phyloP scores from a whole-genome alignment of 306 rosid genomes.

The Erythrophleum fordii region DNA sequence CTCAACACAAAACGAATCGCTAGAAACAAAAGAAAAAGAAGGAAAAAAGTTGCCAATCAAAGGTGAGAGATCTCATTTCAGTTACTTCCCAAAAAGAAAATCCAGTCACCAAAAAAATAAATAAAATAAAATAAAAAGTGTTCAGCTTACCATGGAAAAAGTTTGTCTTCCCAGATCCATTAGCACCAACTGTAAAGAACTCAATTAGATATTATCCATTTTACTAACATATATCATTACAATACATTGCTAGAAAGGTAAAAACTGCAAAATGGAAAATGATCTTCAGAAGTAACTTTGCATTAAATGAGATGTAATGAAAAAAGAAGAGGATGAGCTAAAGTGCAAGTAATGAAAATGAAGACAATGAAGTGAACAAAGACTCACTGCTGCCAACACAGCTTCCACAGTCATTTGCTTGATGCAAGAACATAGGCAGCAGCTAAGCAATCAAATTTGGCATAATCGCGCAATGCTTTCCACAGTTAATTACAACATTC shows the following conservation, averaged over 20 bases:
- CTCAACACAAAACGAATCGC: constrained; percentile 96
- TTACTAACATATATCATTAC: constrained; percentile 7
- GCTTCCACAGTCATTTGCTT: not conserved
- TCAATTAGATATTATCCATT: constrained; percentile 15
- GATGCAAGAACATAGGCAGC: not conserved
- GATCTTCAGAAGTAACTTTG: constrained; percentile 24
- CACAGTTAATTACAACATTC: not conserved
- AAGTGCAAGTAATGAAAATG: constrained; percentile 15
- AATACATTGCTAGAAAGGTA: not conserved
- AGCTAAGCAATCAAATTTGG: constrained; percentile 2
- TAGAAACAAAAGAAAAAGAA: constrained; percentile 40
- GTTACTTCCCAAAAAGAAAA: constrained; percentile 30
- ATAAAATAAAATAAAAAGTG: not conserved
- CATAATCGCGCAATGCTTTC: not conserved
- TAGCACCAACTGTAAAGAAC: constrained; percentile 84
- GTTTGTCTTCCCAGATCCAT: constrained; percentile 98
- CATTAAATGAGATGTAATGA: constrained; percentile 26
- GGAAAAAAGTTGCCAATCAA: constrained; percentile 1
- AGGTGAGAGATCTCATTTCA: constrained; percentile 22
- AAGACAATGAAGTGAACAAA: constrained; percentile 18
- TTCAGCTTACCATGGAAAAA: constrained; percentile 84
- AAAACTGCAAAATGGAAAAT: constrained; percentile 3
- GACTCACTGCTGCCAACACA: not conserved
- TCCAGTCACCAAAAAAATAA: constrained; percentile 18
- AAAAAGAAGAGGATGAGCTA: constrained; percentile 8